Evolutionary conservation across 2,329 filamentous ascomycete species (phyloP).

Genomic region (Camptophora hylomeconis): DNA sequence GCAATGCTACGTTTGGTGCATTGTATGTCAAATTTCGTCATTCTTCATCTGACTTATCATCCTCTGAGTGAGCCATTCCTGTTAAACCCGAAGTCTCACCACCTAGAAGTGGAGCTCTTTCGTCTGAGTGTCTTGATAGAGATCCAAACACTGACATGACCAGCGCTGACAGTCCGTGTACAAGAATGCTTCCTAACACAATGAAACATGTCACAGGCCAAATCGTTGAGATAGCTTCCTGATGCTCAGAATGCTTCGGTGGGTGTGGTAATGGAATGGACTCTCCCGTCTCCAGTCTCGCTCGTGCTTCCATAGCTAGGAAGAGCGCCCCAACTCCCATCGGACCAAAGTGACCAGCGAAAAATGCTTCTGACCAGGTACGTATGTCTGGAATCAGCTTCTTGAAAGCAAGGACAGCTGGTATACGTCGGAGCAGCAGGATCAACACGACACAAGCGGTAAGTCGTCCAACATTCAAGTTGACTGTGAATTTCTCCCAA

Average conservation of each 20-base stretch:
- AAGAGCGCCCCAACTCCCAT: slow-evolving; percentile 46
- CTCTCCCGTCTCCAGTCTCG: slow-evolving; percentile 37
- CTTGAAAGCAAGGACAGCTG: slow-evolving; percentile 36
- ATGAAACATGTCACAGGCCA: slow-evolving; percentile 45
- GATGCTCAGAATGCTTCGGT: slow-evolving; percentile 22
- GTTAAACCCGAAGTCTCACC: slow-evolving; percentile 37
- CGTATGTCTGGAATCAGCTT: slow-evolving; percentile 35
- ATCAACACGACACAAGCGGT: slow-evolving; percentile 36
- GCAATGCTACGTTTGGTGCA: too few relatives aligned
- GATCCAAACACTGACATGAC: slow-evolving; percentile 37
- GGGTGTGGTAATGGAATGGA: slow-evolving; percentile 33
- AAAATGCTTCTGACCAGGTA: slow-evolving; percentile 40
- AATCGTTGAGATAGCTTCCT: slow-evolving; percentile 31
- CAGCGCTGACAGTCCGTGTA: slow-evolving; percentile 41
- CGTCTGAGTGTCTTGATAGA: slow-evolving; percentile 31
- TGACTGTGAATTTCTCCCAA: slow-evolving; percentile 30
- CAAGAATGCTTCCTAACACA: slow-evolving; percentile 39
- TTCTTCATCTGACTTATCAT: slow-evolving; percentile 19
- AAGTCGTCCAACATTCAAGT: slow-evolving; percentile 28
- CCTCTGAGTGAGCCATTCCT: slow-evolving; percentile 39
- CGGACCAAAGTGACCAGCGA: slow-evolving; percentile 44
- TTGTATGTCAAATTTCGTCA: too few relatives aligned
- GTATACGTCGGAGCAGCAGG: slow-evolving; percentile 39
- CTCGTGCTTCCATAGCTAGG: slow-evolving; percentile 42
- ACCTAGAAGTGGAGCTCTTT: slow-evolving; percentile 37